Evolutionary conservation across 2,329 filamentous ascomycete genomes (phyloP).

Genomic region (Cercospora berteroae): DNA sequence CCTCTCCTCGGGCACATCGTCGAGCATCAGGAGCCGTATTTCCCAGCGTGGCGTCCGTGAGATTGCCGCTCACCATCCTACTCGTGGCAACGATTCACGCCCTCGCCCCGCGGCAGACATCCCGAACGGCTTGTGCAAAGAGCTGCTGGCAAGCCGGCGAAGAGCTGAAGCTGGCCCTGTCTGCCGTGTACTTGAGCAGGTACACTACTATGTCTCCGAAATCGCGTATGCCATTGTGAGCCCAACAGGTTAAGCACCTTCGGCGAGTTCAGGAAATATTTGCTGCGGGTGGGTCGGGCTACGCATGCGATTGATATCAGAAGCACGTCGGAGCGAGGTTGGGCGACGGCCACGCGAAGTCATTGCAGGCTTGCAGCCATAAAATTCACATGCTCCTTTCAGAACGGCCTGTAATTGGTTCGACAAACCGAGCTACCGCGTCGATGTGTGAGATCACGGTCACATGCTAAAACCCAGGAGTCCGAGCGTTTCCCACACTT

Average conservation of each 20-base stretch:
- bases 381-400: neutral
- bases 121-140: neutral
- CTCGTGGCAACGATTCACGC: neutral
- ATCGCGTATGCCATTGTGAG: neutral
- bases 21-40: neutral
- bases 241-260: neutral
- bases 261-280: neutral
- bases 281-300: neutral
- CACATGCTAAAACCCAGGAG: too few species aligned
- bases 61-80: neutral
- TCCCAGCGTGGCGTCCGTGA: neutral
- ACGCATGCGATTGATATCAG: neutral
- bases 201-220: neutral
- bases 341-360: neutral
- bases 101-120: neutral
- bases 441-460: too few species aligned
- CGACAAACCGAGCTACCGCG: neutral
- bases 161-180: neutral
- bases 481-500: conserved; percentile 1
- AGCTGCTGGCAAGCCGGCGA: neutral
- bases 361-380: neutral
- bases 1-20: neutral
- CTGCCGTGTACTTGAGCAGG: neutral
- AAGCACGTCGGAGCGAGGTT: neutral
- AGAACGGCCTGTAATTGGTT: neutral